Percentiles rank a stretch among this genome's conserved stretches.
Conservation (phyloP, 1,284 basidiomycete species). For the Meripilus lineatus region DNA sequence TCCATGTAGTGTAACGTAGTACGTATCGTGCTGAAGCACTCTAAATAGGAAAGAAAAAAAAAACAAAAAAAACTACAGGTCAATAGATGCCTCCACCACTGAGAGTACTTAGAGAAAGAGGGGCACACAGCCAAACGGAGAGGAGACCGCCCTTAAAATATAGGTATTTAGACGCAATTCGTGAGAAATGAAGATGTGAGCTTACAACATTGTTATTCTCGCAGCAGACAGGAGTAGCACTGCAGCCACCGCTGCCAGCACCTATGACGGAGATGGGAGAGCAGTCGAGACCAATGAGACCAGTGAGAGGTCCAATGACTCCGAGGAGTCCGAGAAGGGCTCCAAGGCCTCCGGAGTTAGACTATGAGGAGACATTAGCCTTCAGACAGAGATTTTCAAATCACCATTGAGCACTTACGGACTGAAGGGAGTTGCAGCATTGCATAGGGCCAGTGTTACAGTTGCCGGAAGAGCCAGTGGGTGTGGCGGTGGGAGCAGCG, state of each 20-base stretch:
- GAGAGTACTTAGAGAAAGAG: not conserved
- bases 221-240: constrained; percentile 5
- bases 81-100: too few species aligned
- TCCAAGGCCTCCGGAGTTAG: too few species aligned
- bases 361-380: not conserved
- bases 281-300: constrained; percentile 13
- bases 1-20: too few species aligned
- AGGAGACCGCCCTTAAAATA: not conserved
- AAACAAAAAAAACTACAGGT: too few species aligned
- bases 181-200: too few species aligned
- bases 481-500: too few species aligned
- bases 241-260: constrained; percentile 8
- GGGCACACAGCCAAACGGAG: constrained; percentile 7
- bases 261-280: constrained; percentile 15
- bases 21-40: too few species aligned
- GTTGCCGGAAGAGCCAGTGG: too few species aligned
- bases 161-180: too few species aligned
- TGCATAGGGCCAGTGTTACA: constrained; percentile 9
- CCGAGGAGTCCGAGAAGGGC: constrained; percentile 8
- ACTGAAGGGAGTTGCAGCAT: constrained; percentile 7
- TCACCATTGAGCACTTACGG: not conserved
- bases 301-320: constrained; percentile 13
- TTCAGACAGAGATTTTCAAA: not conserved
- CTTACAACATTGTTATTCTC: constrained; percentile 5
- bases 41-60: too few species aligned